Base-by-base conservation (phyloP, 306 rosid species). In the Vigna mungo region DNA sequence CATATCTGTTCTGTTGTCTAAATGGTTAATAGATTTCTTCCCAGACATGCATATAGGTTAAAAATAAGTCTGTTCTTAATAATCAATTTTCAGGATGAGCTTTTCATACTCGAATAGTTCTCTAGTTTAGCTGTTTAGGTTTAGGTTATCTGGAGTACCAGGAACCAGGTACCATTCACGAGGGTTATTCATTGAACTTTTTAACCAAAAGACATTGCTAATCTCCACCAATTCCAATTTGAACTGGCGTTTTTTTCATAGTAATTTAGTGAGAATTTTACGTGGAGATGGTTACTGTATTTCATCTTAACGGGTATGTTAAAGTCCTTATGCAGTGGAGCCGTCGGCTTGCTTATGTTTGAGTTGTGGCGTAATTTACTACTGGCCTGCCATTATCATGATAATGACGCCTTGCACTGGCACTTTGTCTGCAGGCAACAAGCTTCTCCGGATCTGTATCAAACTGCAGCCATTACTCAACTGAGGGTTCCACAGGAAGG, bases 361-460 rank as follows among this genome's bases (percentile, higher is more conserved):
- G 41, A 80, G 83, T 68, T 8, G 64, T 52, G 65, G 46, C 60
- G 61, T 44, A 36, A 68, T 77, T 84, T 30, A 68, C 49, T 61
- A 14, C 74, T 68, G 74, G 27, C 21, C 67, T 23, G 54, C 58
- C 78, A 60, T 60, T 78, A 62, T 72, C 56, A 48, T 63, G 68
- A 78, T 30, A 55, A 44, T 46, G 54, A 51, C 47, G 54, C n/a
- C 17, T 66, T 75, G 73, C 49, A 41, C 39, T 71, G 71, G 65
- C 51, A 32, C 47, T 47, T 72, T 82, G 79, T 43, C 66, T 82
- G 80, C 74, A 85, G 89, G 75, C 53, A 46, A 73, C 84, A 79
- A 85, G 81, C 76, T 78, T 85, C 73, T 82, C 89, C 59, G 89
- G 72, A 60, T 82, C 84, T 11, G 62, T 59, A 72, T 85, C 88